These are phyloP conservation scores for Aspergillus diversus DNA, from an alignment of 495 filamentous ascomycete species.

Conservation along the genomic window DNA sequence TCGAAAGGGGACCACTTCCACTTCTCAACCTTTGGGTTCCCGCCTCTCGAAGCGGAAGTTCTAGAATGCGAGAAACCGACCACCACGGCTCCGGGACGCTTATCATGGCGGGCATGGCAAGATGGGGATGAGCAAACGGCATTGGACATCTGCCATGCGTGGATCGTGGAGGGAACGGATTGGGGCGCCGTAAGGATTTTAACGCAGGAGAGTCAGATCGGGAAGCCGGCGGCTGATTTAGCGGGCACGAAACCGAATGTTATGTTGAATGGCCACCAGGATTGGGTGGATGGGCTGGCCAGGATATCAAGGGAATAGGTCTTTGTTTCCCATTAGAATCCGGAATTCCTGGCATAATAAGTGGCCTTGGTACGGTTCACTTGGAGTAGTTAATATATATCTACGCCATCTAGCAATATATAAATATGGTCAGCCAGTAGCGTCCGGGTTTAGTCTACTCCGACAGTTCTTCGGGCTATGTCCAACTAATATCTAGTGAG, in stretches of 20 bases:
- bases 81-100: slow-evolving; percentile 9
- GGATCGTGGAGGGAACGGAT: slow-evolving; percentile 19
- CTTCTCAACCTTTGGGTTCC: slow-evolving; percentile 24
- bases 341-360: too few relatives aligned
- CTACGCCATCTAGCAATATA: too few relatives aligned
- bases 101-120: slow-evolving; percentile 23
- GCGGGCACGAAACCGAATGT: slow-evolving; percentile 17
- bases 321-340: too few relatives aligned
- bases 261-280: slow-evolving; percentile 23
- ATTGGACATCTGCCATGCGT: slow-evolving; percentile 21
- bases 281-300: slow-evolving; percentile 19
- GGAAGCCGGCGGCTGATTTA: slow-evolving; percentile 19
- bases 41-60: slow-evolving; percentile 13
- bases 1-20: slow-evolving; percentile 12
- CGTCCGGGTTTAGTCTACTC: too few relatives aligned
- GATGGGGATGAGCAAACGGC: slow-evolving; percentile 18
- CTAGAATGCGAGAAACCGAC: slow-evolving; percentile 19
- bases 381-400: too few relatives aligned
- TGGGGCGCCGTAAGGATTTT: slow-evolving; percentile 15
- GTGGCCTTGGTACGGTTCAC: too few relatives aligned
- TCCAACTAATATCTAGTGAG: too few relatives aligned
- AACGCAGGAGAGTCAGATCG: slow-evolving; percentile 22
- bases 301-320: background rate
- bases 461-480: too few relatives aligned
- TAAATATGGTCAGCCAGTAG: too few relatives aligned